phyloP scores from a whole-genome alignment of 2,329 filamentous ascomycete species.

The Colletotrichum sp. region DNA sequence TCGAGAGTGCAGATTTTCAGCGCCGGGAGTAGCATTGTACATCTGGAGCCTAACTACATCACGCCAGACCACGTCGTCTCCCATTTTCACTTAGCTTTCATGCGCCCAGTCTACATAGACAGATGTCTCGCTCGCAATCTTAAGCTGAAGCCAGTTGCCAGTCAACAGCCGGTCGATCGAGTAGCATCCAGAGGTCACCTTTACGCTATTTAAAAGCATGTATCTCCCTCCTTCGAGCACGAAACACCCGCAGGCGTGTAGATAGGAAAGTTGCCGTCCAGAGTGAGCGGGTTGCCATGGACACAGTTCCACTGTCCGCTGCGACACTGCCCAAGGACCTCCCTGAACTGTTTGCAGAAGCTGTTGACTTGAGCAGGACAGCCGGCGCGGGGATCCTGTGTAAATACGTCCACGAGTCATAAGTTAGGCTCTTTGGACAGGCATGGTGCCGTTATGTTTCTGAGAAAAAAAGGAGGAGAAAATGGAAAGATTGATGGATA shows the following conservation, averaged over 20 bases:
- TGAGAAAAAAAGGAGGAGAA: neutral
- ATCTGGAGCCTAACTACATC: too few species aligned
- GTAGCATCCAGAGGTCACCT: neutral
- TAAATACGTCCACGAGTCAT: accelerated
- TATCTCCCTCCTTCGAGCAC: neutral
- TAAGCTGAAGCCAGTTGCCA: too few species aligned
- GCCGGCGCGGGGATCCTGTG: neutral
- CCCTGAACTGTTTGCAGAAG: neutral
- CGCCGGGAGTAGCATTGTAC: too few species aligned
- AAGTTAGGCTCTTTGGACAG: neutral
- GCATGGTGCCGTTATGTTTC: neutral
- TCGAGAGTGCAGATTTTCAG: too few species aligned
- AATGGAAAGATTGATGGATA: neutral
- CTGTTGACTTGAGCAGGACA: neutral
- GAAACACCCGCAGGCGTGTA: neutral
- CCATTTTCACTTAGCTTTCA: too few species aligned
- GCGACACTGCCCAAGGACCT: neutral
- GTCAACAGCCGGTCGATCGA: neutral
- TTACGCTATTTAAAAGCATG: neutral
- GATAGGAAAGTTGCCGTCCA: neutral
- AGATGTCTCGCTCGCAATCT: too few species aligned
- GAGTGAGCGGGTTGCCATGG: neutral
- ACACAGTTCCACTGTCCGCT: neutral
- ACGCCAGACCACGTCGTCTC: too few species aligned
- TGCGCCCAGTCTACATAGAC: too few species aligned